Conservation (phyloP, 2,329 filamentous ascomycete genomes). For the Exophiala aquamarina region DNA sequence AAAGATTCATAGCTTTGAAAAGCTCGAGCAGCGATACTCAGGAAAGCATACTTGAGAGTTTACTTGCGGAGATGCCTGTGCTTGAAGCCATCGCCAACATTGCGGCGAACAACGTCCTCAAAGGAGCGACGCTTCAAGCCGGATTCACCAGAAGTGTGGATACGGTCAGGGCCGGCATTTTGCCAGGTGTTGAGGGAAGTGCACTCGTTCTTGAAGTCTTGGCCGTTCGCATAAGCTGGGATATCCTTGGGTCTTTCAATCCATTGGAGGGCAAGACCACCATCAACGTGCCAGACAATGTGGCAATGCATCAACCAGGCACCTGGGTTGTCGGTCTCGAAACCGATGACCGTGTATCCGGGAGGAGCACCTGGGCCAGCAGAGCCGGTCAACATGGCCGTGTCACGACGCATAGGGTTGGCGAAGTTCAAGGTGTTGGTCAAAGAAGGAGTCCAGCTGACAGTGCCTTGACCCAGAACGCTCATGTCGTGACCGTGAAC, state of each 20-base stretch:
- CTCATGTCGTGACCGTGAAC: conserved; percentile 68
- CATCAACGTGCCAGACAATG: conserved; percentile 72
- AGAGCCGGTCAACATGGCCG: conserved; percentile 63
- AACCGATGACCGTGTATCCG: conserved; percentile 63
- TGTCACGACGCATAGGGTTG: conserved; percentile 67
- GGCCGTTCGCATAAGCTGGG: conserved; percentile 2
- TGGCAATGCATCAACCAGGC: conserved; percentile 78
- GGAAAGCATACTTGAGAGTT: not conserved
- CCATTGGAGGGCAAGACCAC: conserved; percentile 57
- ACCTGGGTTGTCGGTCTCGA: conserved; percentile 46
- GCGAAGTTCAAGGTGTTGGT: conserved; percentile 60
- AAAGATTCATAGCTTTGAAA: not conserved
- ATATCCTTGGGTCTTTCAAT: conserved; percentile 22
- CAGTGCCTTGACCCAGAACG: conserved; percentile 56
- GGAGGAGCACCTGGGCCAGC: conserved; percentile 4
- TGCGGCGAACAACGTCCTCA: conserved; percentile 13
- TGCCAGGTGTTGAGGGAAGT: conserved; percentile 4
- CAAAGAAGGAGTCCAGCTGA: conserved; percentile 44
- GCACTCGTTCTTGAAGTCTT: conserved; percentile 9
- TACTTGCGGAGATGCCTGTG: conserved; percentile 6
- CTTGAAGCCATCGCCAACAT: conserved; percentile 17
- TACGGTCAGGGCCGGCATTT: conserved; percentile 1
- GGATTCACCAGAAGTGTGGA: conserved; percentile 15
- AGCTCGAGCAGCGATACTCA: too few relatives aligned
- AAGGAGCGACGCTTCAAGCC: conserved; percentile 19